These are phyloP conservation scores for Pichia membranifaciens DNA, from an alignment of 805 yeast species.

Conservation along the genomic window DNA sequence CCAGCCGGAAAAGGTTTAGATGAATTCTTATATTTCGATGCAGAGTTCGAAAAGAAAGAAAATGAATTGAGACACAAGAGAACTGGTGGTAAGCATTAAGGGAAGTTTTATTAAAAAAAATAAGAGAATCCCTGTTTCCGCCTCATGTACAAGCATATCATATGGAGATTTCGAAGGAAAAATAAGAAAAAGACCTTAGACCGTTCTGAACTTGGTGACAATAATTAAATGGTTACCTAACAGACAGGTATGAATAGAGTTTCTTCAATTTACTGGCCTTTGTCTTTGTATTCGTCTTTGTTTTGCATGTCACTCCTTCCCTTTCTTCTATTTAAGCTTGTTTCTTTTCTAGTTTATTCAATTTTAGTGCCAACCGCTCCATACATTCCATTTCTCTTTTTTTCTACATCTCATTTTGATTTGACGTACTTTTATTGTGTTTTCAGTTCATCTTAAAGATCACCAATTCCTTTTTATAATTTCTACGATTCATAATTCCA, in stretches of 20 bases:
- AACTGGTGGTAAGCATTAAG: constrained; percentile 64
- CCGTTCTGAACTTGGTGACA: too few species aligned
- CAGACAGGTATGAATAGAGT: constrained; percentile 2
- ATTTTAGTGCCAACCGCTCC: not conserved
- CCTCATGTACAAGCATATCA: too few species aligned
- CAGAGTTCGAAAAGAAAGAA: constrained; percentile 70
- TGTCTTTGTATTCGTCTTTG: not conserved
- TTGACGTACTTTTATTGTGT: too few species aligned
- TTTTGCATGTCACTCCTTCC: not conserved
- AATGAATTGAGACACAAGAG: constrained; percentile 61
- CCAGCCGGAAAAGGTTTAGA: constrained; percentile 94
- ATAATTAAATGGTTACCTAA: constrained; percentile 5
- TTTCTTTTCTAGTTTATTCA: not conserved
- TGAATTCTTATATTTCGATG: constrained; percentile 85
- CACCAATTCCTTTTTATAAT: too few species aligned
- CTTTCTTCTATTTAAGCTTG: not conserved
- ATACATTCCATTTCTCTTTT: not conserved
- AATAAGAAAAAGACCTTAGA: too few species aligned
- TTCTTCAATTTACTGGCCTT: not conserved
- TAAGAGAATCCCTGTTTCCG: too few species aligned
- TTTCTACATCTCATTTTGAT: too few species aligned
- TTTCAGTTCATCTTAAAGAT: too few species aligned
- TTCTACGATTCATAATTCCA: too few species aligned
- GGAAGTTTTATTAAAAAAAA: too few species aligned
- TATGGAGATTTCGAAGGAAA: too few species aligned